Percentiles rank a stretch among this genome's conserved stretches.
These are phyloP conservation scores for Phytophthora pluvialis DNA, from an alignment of 352 stramenopile species.

Conservation along the genomic window DNA sequence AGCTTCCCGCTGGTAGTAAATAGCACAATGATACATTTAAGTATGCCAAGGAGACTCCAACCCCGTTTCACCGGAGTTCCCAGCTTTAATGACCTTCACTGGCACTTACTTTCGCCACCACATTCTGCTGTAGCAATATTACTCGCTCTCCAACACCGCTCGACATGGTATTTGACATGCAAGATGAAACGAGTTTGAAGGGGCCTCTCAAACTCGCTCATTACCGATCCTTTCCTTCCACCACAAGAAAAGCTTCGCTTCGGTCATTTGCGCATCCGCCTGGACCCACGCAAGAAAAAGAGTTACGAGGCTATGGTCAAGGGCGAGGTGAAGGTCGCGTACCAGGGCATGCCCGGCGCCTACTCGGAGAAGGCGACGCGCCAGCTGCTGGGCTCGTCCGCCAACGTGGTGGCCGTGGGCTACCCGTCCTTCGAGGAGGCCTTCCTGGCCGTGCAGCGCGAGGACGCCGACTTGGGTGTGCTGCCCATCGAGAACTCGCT, in stretches of 20 bases:
- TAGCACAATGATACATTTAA: not conserved
- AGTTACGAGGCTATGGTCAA: constrained; percentile 19
- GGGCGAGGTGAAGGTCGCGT: constrained; percentile 89
- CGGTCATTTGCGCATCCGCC: not conserved
- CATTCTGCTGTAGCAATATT: too few relatives aligned
- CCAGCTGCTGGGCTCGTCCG: constrained; percentile 84
- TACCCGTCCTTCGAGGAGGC: constrained; percentile 49
- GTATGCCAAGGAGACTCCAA: too few relatives aligned
- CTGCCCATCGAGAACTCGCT: constrained; percentile 97
- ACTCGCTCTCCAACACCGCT: not conserved
- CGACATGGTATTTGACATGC: not conserved
- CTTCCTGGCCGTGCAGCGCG: constrained; percentile 70
- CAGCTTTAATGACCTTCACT: too few relatives aligned
- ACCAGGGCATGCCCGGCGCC: constrained; percentile 96
- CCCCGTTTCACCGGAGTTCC: too few relatives aligned
- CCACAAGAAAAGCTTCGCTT: constrained; percentile 1
- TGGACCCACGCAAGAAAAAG: not conserved
- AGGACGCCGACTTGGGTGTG: constrained; percentile 94
- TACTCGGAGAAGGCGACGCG: constrained; percentile 98
- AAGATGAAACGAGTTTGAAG: not conserved
- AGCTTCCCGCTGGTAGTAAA: constrained; percentile 4
- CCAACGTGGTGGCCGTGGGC: constrained; percentile 74
- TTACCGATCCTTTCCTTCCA: not conserved
- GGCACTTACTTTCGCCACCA: too few relatives aligned
- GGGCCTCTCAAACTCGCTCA: constrained; percentile 1